Evolutionary conservation across 2,329 filamentous ascomycete genomes (phyloP).

Genomic region (Arthroderma uncinatum): DNA sequence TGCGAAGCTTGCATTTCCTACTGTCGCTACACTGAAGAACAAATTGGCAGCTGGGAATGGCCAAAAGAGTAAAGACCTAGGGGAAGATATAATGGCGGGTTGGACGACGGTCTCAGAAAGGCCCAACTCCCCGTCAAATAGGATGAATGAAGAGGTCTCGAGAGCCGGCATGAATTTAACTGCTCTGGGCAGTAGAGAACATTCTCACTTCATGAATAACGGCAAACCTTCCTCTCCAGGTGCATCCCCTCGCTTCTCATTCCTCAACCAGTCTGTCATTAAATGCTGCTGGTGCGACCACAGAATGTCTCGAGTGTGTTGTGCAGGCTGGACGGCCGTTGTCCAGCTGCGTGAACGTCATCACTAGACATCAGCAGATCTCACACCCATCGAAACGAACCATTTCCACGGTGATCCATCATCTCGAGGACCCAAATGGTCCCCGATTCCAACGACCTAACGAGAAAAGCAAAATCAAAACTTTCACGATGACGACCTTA

Average conservation of each 20-base stretch:
- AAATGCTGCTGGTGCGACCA: slow-evolving; percentile 63
- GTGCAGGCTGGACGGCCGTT: slow-evolving; percentile 55
- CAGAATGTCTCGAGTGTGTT: slow-evolving; percentile 58
- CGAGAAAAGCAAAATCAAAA: not conserved
- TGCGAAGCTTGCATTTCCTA: slow-evolving; percentile 25
- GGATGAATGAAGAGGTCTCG: not conserved
- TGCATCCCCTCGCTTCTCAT: not conserved
- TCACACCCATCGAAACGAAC: not conserved
- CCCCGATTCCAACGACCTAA: not conserved
- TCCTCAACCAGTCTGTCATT: slow-evolving; percentile 1
- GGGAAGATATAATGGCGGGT: not conserved
- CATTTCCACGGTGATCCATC: not conserved
- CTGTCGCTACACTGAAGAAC: not conserved
- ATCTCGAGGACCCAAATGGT: not conserved
- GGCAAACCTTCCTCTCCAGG: not conserved
- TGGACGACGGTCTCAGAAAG: not conserved
- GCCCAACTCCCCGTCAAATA: not conserved
- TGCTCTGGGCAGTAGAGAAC: not conserved
- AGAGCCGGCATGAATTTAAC: not conserved
- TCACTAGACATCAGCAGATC: slow-evolving; percentile 18
- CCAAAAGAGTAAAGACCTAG: not conserved
- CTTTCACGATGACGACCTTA: too few relatives aligned
- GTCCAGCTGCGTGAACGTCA: slow-evolving; percentile 54
- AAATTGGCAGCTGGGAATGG: not conserved
- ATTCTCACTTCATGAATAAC: not conserved